phyloP scores from a whole-genome alignment of 768 basidiomycete genomes.

The Hypholoma fasciculare region DNA sequence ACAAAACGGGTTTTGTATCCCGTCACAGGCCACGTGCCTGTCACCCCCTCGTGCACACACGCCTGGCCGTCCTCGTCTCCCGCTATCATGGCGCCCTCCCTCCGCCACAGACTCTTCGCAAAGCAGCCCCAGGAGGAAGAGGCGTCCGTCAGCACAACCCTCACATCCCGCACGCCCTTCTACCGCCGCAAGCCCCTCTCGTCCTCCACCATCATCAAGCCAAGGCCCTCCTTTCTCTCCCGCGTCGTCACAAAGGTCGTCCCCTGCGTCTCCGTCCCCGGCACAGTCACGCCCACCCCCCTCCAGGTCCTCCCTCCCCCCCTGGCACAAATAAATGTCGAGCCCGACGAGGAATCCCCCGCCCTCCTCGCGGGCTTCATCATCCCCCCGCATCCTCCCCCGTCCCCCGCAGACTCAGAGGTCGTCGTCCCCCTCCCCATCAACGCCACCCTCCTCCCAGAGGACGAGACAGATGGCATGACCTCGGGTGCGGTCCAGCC shows the following conservation, averaged over 20 bases:
- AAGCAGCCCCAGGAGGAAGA: constrained; percentile 33
- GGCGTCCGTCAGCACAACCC: constrained; percentile 38
- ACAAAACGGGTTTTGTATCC: constrained; percentile 12
- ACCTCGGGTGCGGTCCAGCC: constrained; percentile 91
- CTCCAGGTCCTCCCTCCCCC: constrained; percentile 20
- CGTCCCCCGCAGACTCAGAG: constrained; percentile 30
- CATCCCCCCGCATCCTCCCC: constrained; percentile 25
- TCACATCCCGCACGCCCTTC: constrained; percentile 42
- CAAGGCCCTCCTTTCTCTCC: constrained; percentile 59
- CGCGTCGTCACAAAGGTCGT: constrained; percentile 66
- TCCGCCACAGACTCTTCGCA: constrained; percentile 35
- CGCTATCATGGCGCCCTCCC: constrained; percentile 18
- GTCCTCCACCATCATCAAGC: constrained; percentile 33
- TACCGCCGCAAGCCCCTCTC: constrained; percentile 44
- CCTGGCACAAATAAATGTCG: constrained; percentile 9
- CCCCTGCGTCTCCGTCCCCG: constrained; percentile 60
- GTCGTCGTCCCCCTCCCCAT: constrained; percentile 41
- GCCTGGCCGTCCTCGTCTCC: constrained; percentile 11
- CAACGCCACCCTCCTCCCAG: constrained; percentile 35
- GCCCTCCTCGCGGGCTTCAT: constrained; percentile 28
- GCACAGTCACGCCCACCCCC: constrained; percentile 20
- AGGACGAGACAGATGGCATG: constrained; percentile 78
- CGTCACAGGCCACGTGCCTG: background rate
- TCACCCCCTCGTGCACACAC: constrained; percentile 11
- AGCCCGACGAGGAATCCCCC: constrained; percentile 18